phyloP scores from a whole-genome alignment of 768 basidiomycete species.

The Psilocybe tampanensis region DNA sequence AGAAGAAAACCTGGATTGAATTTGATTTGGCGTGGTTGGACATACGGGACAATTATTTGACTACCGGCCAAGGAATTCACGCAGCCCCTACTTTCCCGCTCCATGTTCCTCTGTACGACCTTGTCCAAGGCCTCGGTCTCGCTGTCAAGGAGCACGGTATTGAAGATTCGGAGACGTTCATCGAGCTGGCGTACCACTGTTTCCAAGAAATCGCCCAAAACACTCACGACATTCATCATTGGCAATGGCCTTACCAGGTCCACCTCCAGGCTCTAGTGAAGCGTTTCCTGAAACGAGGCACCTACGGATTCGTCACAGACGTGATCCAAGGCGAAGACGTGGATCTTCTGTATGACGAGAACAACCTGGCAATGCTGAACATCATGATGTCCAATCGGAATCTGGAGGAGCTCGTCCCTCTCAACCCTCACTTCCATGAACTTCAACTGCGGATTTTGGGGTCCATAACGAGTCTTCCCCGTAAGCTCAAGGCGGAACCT shows the following conservation, averaged over 20 bases:
- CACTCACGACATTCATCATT: constrained; percentile 14
- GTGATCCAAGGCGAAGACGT: constrained; percentile 6
- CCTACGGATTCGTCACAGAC: constrained; percentile 10
- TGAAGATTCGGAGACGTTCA: constrained; percentile 9
- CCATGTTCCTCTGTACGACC: constrained; percentile 13
- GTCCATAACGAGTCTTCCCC: not conserved
- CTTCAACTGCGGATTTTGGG: constrained; percentile 10
- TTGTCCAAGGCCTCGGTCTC: constrained; percentile 4
- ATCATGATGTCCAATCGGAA: constrained; percentile 11
- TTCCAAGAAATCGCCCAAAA: constrained; percentile 13
- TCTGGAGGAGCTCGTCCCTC: constrained; percentile 9
- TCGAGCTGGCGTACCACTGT: constrained; percentile 4
- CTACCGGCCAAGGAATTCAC: constrained; percentile 10
- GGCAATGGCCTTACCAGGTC: constrained; percentile 12
- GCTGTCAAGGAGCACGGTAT: constrained; percentile 11
- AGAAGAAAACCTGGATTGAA: constrained; percentile 12
- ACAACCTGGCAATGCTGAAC: constrained; percentile 9
- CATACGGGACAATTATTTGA: constrained; percentile 12
- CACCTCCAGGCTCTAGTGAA: constrained; percentile 13
- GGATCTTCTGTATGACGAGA: constrained; percentile 11
- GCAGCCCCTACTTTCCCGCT: constrained; percentile 11
- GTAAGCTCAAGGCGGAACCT: constrained; percentile 3
- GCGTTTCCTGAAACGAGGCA: constrained; percentile 8
- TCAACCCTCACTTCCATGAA: constrained; percentile 12
- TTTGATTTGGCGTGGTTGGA: constrained; percentile 15